Conservation (phyloP, 345 rosid genomes). For the Salix caprea region DNA sequence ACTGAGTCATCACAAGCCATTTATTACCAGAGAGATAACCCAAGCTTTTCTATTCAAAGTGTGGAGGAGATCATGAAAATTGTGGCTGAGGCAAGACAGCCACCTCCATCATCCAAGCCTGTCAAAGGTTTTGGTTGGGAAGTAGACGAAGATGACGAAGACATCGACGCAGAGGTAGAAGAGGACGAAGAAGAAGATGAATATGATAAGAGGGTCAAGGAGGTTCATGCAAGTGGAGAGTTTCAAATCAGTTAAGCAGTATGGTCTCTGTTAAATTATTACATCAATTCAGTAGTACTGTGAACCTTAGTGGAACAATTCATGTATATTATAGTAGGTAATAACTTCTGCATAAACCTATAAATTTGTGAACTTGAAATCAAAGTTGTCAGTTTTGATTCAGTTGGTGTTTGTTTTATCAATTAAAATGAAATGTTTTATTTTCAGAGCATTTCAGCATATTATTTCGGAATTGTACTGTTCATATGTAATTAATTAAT, state of each 20-base stretch:
- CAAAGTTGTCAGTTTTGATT: neutral
- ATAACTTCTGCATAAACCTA: neutral
- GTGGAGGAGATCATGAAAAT: constrained; percentile 87
- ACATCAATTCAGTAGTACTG: neutral
- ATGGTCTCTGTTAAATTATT: neutral
- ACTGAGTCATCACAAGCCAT: constrained; percentile 71
- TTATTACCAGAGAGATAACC: constrained; percentile 66
- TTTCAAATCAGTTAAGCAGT: constrained; percentile 39
- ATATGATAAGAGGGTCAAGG: constrained; percentile 83
- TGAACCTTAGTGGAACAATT: neutral
- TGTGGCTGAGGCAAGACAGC: constrained; percentile 81
- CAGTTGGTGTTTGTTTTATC: too few relatives aligned
- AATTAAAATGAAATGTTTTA: too few relatives aligned
- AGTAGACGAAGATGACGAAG: constrained; percentile 46
- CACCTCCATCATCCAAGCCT: constrained; percentile 44
- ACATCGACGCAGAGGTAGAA: constrained; percentile 49
- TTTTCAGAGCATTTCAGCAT: too few relatives aligned
- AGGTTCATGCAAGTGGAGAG: constrained; percentile 83
- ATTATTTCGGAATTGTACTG: too few relatives aligned
- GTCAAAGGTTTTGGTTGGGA: constrained; percentile 72
- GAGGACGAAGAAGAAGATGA: constrained; percentile 79
- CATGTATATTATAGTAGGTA: neutral
- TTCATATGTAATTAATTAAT: too few relatives aligned
- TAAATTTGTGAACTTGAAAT: neutral
- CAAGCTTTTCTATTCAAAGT: constrained; percentile 70